phyloP scores from a whole-genome alignment of 2,329 filamentous ascomycete species.

The Epicoccum nigrum region DNA sequence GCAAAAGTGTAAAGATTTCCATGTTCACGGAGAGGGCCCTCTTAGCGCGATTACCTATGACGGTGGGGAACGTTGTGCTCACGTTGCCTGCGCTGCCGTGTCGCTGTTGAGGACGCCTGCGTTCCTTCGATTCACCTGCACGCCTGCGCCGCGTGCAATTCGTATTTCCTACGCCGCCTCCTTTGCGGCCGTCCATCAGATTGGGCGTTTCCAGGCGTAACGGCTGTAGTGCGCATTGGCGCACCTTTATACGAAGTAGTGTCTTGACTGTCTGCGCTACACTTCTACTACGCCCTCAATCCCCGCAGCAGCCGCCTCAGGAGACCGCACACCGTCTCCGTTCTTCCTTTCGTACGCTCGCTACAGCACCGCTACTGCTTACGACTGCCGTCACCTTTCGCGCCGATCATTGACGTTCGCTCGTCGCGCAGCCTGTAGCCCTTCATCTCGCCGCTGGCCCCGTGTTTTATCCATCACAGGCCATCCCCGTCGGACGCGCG shows the following conservation, averaged over 20 bases:
- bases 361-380: conserved; percentile 5
- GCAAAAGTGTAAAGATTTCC: conserved; percentile 6
- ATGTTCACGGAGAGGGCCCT: not conserved
- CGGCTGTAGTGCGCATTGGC: conserved; percentile 15
- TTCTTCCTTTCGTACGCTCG: conserved; percentile 16
- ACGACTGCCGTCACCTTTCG: not conserved
- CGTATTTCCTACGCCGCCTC: conserved; percentile 9
- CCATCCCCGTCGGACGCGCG: conserved; percentile 13
- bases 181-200: conserved; percentile 13
- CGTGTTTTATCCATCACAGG: conserved; percentile 17
- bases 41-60: conserved; percentile 7
- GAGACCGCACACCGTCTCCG: conserved; percentile 1
- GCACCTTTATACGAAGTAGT: conserved; percentile 15
- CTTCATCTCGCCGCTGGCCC: conserved; percentile 12
- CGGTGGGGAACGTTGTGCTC: not conserved
- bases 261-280: conserved; percentile 16
- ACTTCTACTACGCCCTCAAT: conserved; percentile 1
- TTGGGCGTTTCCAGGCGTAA: conserved; percentile 8
- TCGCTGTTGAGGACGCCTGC: not conserved
- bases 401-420: not conserved
- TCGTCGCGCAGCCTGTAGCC: conserved; percentile 13
- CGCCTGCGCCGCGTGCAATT: not conserved
- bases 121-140: not conserved
- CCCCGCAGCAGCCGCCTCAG: conserved; percentile 13
- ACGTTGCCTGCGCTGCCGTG: not conserved